Conservation (phyloP, 306 rosid species). For the Quercus alba region DNA sequence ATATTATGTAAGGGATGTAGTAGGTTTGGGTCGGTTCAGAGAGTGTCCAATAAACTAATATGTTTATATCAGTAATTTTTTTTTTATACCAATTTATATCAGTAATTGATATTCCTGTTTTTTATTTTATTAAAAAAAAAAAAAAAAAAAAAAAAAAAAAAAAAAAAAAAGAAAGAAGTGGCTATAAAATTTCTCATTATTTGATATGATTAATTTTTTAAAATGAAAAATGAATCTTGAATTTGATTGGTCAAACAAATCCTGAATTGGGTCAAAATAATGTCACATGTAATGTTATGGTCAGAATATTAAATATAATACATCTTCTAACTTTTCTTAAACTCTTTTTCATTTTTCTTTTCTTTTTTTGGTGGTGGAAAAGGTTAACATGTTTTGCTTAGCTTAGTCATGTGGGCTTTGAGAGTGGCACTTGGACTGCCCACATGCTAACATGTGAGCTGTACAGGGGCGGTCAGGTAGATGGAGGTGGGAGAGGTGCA, state of each 20-base stretch:
- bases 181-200: too few relatives aligned
- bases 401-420: constrained; percentile 38
- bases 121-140: too few relatives aligned
- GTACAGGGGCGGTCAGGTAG: constrained; percentile 27
- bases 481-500: not conserved
- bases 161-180: too few relatives aligned
- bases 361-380: not conserved
- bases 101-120: too few relatives aligned
- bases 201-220: too few relatives aligned
- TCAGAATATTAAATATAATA: constrained; percentile 24
- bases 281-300: constrained; percentile 55
- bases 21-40: too few relatives aligned
- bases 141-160: too few relatives aligned
- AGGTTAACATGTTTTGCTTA: constrained; percentile 9
- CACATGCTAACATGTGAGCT: constrained; percentile 72
- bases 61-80: too few relatives aligned
- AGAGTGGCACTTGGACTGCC: constrained; percentile 32
- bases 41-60: too few relatives aligned
- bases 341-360: not conserved
- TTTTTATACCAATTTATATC: too few relatives aligned
- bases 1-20: too few relatives aligned
- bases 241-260: constrained; percentile 43
- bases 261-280: constrained; percentile 51
- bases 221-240: not conserved
- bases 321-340: not conserved